Percentiles rank a stretch among this genome's conserved stretches.
Conservation (phyloP, 2,329 filamentous ascomycete genomes). For the Fusarium pseudocircinatum region DNA sequence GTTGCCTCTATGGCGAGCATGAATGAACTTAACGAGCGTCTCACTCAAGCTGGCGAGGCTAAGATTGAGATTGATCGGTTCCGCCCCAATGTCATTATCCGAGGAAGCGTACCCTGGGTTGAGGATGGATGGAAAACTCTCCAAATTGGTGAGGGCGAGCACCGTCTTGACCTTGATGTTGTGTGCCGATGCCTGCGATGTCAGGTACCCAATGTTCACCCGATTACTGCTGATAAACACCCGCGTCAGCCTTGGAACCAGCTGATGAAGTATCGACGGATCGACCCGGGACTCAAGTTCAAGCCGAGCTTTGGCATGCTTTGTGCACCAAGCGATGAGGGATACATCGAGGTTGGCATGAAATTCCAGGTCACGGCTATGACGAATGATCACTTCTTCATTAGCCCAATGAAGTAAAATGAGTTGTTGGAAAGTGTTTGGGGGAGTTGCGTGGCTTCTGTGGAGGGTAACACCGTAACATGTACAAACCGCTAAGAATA, state of each 20-base stretch:
- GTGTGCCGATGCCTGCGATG: conserved; percentile 68
- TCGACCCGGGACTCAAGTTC: conserved; percentile 68
- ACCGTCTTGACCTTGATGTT: conserved; percentile 61
- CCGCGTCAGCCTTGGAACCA: conserved; percentile 69
- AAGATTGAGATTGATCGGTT: conserved; percentile 70
- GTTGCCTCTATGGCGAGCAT: conserved; percentile 66
- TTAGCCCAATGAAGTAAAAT: conserved; percentile 42
- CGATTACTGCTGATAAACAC: conserved; percentile 68
- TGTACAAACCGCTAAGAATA: not conserved
- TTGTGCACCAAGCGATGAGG: conserved; percentile 65
- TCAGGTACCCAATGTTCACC: conserved; percentile 72
- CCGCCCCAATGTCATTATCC: conserved; percentile 70
- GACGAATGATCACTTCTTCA: conserved; percentile 61
- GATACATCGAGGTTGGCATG: conserved; percentile 65
- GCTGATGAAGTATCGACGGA: conserved; percentile 67
- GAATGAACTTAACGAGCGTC: conserved; percentile 64
- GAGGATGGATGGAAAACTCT: conserved; percentile 72
- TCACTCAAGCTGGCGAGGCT: conserved; percentile 53
- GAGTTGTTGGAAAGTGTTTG: not conserved
- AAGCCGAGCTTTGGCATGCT: conserved; percentile 76
- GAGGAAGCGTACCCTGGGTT: conserved; percentile 65
- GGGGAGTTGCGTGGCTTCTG: not conserved
- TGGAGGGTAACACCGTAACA: too few species aligned
- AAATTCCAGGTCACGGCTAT: conserved; percentile 65
- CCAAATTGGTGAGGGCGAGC: conserved; percentile 49